Conservation (phyloP, 2,329 filamentous ascomycete species). For the Botrytis paeoniae region DNA sequence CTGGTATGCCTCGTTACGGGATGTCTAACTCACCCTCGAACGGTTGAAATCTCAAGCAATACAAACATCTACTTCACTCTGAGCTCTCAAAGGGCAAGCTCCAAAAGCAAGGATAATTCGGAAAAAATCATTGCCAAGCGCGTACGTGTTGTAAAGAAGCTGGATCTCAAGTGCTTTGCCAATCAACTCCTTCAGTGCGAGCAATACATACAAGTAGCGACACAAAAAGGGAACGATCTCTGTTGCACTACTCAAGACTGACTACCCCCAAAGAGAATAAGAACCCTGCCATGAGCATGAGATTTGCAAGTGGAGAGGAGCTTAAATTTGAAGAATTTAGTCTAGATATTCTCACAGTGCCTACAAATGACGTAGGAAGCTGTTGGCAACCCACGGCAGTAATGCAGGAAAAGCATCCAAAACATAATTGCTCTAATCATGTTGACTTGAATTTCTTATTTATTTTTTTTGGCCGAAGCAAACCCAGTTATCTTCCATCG, state of each 20-base stretch:
- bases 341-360: neutral
- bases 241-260: neutral
- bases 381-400: neutral
- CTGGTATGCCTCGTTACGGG: neutral
- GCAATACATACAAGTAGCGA: neutral
- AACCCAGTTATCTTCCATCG: neutral
- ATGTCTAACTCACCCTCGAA: neutral
- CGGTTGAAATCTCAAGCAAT: neutral
- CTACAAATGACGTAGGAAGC: neutral
- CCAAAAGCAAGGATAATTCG: neutral
- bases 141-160: neutral
- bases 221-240: neutral
- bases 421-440: neutral
- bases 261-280: neutral
- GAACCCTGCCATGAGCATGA: neutral
- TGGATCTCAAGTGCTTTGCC: neutral
- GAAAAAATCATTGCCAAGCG: neutral
- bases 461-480: neutral
- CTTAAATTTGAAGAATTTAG: neutral
- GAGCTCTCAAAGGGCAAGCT: neutral
- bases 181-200: neutral
- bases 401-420: neutral
- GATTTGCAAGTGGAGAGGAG: neutral
- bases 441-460: neutral
- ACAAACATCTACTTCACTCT: neutral